These are phyloP conservation scores for Claviceps digitariae DNA, from an alignment of 2,329 filamentous ascomycete genomes.

Conservation along the genomic window DNA sequence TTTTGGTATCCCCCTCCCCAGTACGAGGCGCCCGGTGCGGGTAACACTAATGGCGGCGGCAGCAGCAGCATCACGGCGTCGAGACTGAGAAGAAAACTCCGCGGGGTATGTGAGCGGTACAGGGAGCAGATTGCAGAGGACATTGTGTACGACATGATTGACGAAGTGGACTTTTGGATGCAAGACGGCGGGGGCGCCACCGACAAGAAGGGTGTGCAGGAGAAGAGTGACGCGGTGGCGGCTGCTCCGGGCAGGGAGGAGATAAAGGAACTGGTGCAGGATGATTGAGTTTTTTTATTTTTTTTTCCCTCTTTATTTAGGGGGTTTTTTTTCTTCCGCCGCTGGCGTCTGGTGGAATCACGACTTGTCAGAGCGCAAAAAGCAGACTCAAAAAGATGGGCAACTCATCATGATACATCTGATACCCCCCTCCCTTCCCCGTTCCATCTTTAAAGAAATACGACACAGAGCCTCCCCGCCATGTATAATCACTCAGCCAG, in stretches of 20 bases:
- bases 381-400: too few species aligned
- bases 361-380: too few species aligned
- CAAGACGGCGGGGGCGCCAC: constrained; percentile 47
- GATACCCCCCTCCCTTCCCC: too few species aligned
- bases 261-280: constrained; percentile 53
- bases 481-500: too few species aligned
- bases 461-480: too few species aligned
- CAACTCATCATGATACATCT: too few species aligned
- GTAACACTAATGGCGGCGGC: constrained; percentile 26
- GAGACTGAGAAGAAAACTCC: constrained; percentile 23
- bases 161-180: constrained; percentile 85
- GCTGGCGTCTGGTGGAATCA: too few species aligned
- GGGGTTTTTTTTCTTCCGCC: too few species aligned
- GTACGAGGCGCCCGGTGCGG: constrained; percentile 31
- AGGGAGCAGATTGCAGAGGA: constrained; percentile 92
- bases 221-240: constrained; percentile 29
- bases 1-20: constrained; percentile 78
- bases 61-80: constrained; percentile 5
- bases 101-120: constrained; percentile 64
- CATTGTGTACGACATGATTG: constrained; percentile 80
- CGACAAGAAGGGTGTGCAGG: constrained; percentile 30
- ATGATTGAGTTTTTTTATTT: constrained; percentile 28
- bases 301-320: too few species aligned
- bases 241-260: constrained; percentile 36
- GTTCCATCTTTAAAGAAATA: too few species aligned